phyloP scores from a whole-genome alignment of 1,284 basidiomycete species.

The Mrakiaceae sp. region DNA sequence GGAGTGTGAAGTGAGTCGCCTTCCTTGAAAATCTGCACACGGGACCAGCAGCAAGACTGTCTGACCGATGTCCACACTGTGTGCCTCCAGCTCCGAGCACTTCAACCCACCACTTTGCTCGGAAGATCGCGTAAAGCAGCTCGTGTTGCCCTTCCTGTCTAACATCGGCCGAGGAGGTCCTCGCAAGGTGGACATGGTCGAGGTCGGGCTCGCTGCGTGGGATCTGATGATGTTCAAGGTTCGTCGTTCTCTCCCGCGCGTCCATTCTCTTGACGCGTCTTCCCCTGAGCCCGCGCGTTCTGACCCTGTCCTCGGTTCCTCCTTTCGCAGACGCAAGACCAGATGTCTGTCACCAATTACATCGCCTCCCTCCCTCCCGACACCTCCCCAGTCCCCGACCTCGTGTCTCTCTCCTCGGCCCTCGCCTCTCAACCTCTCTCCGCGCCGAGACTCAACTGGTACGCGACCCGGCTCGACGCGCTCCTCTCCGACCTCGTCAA shows the following conservation, averaged over 20 bases:
- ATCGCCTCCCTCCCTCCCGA: background rate
- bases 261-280: background rate
- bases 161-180: background rate
- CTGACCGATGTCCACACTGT: no score
- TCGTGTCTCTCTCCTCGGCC: no score
- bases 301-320: no score
- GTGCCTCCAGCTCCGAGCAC: constrained; percentile 1
- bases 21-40: no score
- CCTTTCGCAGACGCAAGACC: constrained; percentile 6
- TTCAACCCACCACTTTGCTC: constrained; percentile 13
- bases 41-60: background rate
- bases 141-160: constrained; percentile 5
- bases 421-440: constrained; percentile 7
- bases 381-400: no score
- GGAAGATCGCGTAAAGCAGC: constrained; percentile 7
- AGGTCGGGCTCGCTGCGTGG: constrained; percentile 12
- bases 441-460: constrained; percentile 1
- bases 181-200: constrained; percentile 12
- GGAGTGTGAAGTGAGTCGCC: constrained; percentile 5
- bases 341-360: background rate
- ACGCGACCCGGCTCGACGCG: background rate
- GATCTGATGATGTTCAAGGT: constrained; percentile 14
- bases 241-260: background rate
- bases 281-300: no score
- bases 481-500: background rate